Evolutionary conservation across 108 stramenopile species (phyloP), one percentile per base, ranked within the genome.

Genomic region (Cyclostephanos tholiformis): DNA sequence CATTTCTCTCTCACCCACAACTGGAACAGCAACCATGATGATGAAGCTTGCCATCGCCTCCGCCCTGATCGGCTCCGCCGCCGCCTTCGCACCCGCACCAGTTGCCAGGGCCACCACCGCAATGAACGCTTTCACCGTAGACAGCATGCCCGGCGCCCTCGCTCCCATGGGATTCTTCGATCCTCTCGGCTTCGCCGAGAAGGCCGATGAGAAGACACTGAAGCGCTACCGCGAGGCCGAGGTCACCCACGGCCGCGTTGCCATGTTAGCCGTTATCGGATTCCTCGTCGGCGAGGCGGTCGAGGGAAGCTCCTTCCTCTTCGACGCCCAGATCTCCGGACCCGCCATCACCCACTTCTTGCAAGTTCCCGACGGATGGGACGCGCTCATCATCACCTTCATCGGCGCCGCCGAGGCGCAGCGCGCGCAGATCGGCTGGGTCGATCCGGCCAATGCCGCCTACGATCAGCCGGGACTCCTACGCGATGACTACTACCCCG

Each of bases 281-380:
- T 67, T 49, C 69, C 65, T 25, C 29, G 87, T 87, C 26, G 88
- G 88, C 50, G 90, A 92, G 73, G 73, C 76, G 19, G 90, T 91
- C 12, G 90, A 89, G 57, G 89, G 84, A 61, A 71, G 60, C 17
- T 85, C 87, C 62, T 85, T 88, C 86, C 84, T 91, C 23, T 91
- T 91, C 74, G 86, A 91, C 76, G 68, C 85, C 25, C 77, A 81
- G 55, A 79, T 92, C 71, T 70, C 76, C 59, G 96, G 96, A 69
- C 94, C 96, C 39, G 96, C 92, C 75, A 95, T 95, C 89, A 86
- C 83, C 68, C 93, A 96, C 89, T 72, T 94, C 46, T n/a, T n/a
- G n/a, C n/a, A n/a, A n/a, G n/a, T n/a, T n/a, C n/a, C n/a, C n/a
- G n/a, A n/a, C n/a, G n/a, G n/a, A n/a, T n/a, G n/a, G n/a, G n/a